Conservation (phyloP, 1,284 basidiomycete genomes). For the Puccinia triticina region DNA sequence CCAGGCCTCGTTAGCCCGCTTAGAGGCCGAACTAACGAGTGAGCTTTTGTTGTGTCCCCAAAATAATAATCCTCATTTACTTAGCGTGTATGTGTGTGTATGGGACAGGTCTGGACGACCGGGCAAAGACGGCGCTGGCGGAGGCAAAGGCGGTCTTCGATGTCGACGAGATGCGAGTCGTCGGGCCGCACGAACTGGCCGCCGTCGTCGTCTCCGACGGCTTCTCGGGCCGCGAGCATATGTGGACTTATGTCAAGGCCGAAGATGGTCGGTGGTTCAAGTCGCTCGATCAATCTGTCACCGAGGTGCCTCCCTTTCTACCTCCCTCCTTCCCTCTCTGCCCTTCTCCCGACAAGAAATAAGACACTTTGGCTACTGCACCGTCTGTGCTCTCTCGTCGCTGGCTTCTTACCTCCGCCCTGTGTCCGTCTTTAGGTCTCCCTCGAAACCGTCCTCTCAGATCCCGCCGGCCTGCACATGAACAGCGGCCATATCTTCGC, state of each 20-base stretch:
- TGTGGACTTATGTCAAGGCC: conserved; percentile 49
- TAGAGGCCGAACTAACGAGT: conserved; percentile 49
- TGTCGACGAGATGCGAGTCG: conserved; percentile 43
- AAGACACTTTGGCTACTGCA: not conserved
- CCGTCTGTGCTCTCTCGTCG: not conserved
- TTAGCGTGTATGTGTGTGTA: not conserved
- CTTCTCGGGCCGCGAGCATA: conserved; percentile 50
- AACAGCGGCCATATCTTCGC: conserved; percentile 51
- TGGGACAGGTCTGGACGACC: conserved; percentile 40
- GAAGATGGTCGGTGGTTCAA: conserved; percentile 51
- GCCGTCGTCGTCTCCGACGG: conserved; percentile 49
- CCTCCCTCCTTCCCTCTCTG: not conserved
- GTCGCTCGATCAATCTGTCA: conserved; percentile 38
- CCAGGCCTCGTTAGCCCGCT: conserved; percentile 19
- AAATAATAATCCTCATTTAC: not conserved
- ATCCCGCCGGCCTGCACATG: conserved; percentile 49
- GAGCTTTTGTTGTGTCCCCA: not conserved
- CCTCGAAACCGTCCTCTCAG: conserved; percentile 44
- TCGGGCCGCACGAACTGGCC: conserved; percentile 46
- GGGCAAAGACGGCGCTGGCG: conserved; percentile 37
- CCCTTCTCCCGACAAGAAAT: not conserved
- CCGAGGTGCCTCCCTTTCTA: conserved; percentile 23
- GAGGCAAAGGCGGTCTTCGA: conserved; percentile 50
- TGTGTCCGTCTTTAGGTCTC: conserved; percentile 30
- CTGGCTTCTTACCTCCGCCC: not conserved